A percentile compares a stretch with the other conserved stretches of the same genome.
Evolutionary conservation across 345 rosid genomes (phyloP).

Genomic region (Lumnitzera littorea): DNA sequence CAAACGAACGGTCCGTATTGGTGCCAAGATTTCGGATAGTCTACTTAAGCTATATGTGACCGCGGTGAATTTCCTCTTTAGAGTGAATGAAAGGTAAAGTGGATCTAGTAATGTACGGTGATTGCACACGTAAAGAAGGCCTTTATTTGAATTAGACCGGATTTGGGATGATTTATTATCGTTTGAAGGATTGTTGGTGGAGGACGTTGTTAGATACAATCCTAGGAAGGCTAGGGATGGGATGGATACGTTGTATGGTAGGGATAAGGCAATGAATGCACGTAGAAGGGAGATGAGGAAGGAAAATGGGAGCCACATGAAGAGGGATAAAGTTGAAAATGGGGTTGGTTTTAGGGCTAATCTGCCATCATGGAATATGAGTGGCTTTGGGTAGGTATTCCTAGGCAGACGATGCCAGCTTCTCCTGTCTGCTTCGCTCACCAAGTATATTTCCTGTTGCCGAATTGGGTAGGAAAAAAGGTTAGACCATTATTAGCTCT

Average conservation of each 20-base stretch:
- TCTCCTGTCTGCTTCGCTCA: conserved; percentile 47
- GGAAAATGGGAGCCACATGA: conserved; percentile 71
- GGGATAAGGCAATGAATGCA: conserved; percentile 18
- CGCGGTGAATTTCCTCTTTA: conserved; percentile 46
- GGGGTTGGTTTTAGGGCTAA: conserved; percentile 59
- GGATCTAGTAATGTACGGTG: conserved; percentile 76
- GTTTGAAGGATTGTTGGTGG: conserved; percentile 3
- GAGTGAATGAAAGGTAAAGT: conserved; percentile 35
- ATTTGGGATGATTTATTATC: not conserved
- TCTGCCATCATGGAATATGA: conserved; percentile 81
- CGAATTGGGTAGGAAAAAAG: not conserved
- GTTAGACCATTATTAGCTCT: not conserved
- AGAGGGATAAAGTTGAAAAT: conserved; percentile 35
- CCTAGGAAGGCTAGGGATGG: conserved; percentile 38
- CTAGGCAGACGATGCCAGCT: conserved; percentile 44
- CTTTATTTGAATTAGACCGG: conserved; percentile 10
- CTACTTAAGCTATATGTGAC: conserved; percentile 74
- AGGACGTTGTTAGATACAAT: conserved; percentile 15
- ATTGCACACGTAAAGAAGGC: conserved; percentile 59
- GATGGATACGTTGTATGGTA: conserved; percentile 41
- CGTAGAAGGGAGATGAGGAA: conserved; percentile 29
- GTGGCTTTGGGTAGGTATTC: conserved; percentile 44
- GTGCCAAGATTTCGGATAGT: conserved; percentile 54
- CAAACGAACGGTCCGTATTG: conserved; percentile 56
- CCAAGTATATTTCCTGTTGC: conserved; percentile 48